Base-by-base conservation (phyloP, 139 green algal species). In the Pleodorina starrii region DNA sequence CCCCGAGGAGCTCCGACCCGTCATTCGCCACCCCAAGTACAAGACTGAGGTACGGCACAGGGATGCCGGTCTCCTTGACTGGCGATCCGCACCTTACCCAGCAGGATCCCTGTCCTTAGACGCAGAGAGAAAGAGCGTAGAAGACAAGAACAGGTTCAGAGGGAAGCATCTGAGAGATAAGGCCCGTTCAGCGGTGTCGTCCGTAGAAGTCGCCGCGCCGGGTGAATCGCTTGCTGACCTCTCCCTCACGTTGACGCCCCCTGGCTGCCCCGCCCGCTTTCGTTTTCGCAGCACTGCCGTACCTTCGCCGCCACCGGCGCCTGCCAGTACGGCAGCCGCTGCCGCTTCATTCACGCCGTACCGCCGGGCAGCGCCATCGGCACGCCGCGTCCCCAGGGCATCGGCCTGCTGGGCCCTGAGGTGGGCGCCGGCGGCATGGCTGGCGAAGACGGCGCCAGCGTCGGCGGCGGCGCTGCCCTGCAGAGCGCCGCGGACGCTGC, bases 1-100 rank as follows among this genome's bases (percentile, higher is more conserved):
- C 10, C 51, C 85, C 4, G 90, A 96, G 25, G 97, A 99, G 91
- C 89, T 99, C 86, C 92, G 97, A 40, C 92, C 93, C 5, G 86
- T 98, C 12, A 69, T 94, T 44, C 91, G 97, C 9, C 97, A 98
- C 79, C 97, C 97, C 71, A 98, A 98, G 89, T 98, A 97, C 95
- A 98, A 97, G 90, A 98, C 97, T 10, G 95, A 98, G 90, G 91
- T 96, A 32, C 59, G 48, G 36, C 59, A 23, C n/a, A n/a, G n/a
- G n/a, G n/a, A n/a, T n/a, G n/a, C n/a, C n/a, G n/a, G n/a, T n/a
- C n/a, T n/a, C n/a, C n/a, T n/a, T n/a, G n/a, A n/a, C n/a, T n/a
- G n/a, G n/a, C n/a, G n/a, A n/a, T n/a, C n/a, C n/a, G n/a, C n/a
- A n/a, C n/a, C n/a, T n/a, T n/a, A n/a, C n/a, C n/a, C n/a, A n/a